These are phyloP conservation scores for Millerozyma acaciae DNA, from an alignment of 805 yeast genomes.

Conservation along the genomic window DNA sequence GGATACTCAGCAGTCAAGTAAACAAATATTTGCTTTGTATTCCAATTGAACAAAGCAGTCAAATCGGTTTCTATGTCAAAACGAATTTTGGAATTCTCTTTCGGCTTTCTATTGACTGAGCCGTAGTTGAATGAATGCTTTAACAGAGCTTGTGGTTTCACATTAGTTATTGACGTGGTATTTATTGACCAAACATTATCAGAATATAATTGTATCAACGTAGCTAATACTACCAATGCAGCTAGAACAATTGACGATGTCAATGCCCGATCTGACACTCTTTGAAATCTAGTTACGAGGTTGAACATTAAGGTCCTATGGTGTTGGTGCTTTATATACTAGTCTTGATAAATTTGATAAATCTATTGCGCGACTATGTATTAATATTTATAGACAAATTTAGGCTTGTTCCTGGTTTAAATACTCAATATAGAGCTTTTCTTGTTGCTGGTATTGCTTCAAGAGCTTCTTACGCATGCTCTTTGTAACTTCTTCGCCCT, in stretches of 20 bases:
- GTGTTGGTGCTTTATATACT: neutral
- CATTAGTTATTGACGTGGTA: constrained; percentile 33
- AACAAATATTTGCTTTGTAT: constrained; percentile 92
- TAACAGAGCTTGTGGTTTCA: constrained; percentile 36
- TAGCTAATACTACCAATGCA: constrained; percentile 44
- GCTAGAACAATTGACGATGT: constrained; percentile 48
- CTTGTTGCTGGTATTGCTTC: constrained; percentile 77
- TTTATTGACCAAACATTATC: constrained; percentile 43
- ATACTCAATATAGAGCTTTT: constrained; percentile 74
- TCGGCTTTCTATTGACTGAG: constrained; percentile 58
- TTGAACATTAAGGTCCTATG: constrained; percentile 25
- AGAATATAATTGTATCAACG: constrained; percentile 45
- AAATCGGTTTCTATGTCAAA: constrained; percentile 78
- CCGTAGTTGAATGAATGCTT: constrained; percentile 66
- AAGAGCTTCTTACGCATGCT: constrained; percentile 78
- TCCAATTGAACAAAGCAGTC: constrained; percentile 86
- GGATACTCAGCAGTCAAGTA: constrained; percentile 84
- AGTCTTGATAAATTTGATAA: neutral
- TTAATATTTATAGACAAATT: neutral
- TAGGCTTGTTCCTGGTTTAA: constrained; percentile 13
- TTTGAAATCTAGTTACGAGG: constrained; percentile 39
- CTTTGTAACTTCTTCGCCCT: constrained; percentile 83
- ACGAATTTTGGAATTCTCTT: constrained; percentile 66
- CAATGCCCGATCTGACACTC: constrained; percentile 49
- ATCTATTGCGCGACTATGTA: neutral